These are phyloP conservation scores for Gynochthodes officinalis DNA, from an alignment of 257 asterid genomes.

Conservation along the genomic window DNA sequence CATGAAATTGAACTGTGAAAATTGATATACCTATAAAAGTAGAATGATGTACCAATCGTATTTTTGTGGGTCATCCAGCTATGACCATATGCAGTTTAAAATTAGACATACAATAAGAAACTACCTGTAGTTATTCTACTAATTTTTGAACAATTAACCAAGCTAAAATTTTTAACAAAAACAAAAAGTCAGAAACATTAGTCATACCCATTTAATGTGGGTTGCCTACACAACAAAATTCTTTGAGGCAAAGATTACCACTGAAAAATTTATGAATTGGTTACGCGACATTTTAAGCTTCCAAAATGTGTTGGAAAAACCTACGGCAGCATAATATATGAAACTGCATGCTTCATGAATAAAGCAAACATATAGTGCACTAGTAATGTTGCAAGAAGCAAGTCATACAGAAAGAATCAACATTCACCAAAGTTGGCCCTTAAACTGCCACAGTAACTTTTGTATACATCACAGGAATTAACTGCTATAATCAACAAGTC, in stretches of 20 bases:
- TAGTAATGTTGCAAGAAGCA: neutral
- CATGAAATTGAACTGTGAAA: neutral
- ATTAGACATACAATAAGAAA: neutral
- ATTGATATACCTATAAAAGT: neutral
- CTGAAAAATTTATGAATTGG: neutral
- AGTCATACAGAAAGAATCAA: neutral
- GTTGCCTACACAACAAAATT: neutral
- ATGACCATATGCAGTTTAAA: neutral
- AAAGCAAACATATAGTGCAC: neutral
- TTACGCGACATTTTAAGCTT: neutral
- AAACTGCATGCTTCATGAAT: neutral
- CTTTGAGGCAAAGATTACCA: neutral
- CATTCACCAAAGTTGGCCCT: neutral
- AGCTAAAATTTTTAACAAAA: neutral
- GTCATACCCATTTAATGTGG: neutral
- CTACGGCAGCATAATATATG: neutral
- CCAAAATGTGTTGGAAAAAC: neutral
- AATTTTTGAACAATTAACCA: neutral
- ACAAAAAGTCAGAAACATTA: neutral
- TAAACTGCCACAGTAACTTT: neutral
- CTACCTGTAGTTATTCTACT: neutral
- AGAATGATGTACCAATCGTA: neutral
- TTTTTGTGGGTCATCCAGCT: neutral
- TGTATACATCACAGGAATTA: neutral
- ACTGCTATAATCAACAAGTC: constrained; percentile 26